phyloP scores from a whole-genome alignment of 352 stramenopile species.

The Phytophthora lateralis region DNA sequence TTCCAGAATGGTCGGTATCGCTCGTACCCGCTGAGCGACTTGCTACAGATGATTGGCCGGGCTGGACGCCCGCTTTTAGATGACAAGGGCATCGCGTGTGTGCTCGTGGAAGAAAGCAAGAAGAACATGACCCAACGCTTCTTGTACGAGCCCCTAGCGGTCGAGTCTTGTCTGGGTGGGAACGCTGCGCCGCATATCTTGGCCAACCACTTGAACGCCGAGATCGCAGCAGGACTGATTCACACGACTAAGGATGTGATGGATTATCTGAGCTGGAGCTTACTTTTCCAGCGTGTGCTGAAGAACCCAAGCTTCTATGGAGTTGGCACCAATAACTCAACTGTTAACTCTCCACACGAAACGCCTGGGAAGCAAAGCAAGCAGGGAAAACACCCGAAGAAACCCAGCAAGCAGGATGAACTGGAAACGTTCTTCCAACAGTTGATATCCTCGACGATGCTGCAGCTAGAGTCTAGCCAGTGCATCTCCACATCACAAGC shows the following conservation, averaged over 20 bases:
- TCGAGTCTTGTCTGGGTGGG: slow-evolving; percentile 95
- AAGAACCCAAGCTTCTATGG: slow-evolving; percentile 98
- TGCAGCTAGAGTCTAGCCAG: slow-evolving; percentile 83
- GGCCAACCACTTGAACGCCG: slow-evolving; percentile 96
- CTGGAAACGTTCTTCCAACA: slow-evolving; percentile 79
- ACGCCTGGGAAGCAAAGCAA: slow-evolving; percentile 32
- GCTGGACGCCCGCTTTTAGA: slow-evolving; percentile 97
- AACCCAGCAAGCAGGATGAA: slow-evolving; percentile 32
- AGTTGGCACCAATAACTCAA: slow-evolving; percentile 33
- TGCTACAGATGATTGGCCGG: slow-evolving; percentile 99
- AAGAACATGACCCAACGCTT: slow-evolving; percentile 99
- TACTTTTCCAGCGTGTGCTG: slow-evolving; percentile 95
- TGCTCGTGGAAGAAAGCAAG: slow-evolving; percentile 97
- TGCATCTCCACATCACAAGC: slow-evolving; percentile 67
- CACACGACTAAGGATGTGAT: slow-evolving; percentile 89
- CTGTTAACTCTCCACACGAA: background rate
- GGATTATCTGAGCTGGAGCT: slow-evolving; percentile 97
- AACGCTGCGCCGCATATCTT: slow-evolving; percentile 63
- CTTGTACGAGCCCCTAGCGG: slow-evolving; percentile 96
- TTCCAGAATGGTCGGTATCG: slow-evolving; percentile 95
- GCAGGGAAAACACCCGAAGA: slow-evolving; percentile 24
- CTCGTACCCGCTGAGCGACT: slow-evolving; percentile 97
- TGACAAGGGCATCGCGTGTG: slow-evolving; percentile 94
- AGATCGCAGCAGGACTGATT: slow-evolving; percentile 94
- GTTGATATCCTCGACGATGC: slow-evolving; percentile 76